These are phyloP conservation scores for Hirschfeldia incana DNA, from an alignment of 345 rosid species.

Conservation along the genomic window DNA sequence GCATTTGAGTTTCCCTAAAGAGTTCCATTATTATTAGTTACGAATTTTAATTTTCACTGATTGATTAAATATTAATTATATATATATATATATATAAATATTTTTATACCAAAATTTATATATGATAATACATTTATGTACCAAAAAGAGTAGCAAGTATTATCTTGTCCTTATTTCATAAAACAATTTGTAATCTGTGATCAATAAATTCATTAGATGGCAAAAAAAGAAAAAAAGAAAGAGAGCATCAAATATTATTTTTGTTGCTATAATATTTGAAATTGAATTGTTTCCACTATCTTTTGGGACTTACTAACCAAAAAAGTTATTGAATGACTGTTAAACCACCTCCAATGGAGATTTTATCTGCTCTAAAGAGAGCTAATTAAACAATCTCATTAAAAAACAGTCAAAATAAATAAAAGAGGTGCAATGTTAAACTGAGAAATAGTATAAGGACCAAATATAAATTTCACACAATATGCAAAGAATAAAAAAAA, in stretches of 20 bases:
- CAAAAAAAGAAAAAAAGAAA: too few relatives aligned
- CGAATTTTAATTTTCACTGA: background rate
- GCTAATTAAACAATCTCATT: background rate
- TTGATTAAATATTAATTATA: background rate
- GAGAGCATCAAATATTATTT: background rate
- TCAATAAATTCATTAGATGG: too few relatives aligned
- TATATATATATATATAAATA: too few relatives aligned
- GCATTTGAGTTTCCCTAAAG: background rate
- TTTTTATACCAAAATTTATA: background rate
- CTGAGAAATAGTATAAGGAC: background rate
- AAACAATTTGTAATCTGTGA: too few relatives aligned
- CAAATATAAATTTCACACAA: background rate
- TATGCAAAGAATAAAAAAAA: background rate
- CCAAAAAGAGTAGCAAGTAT: background rate
- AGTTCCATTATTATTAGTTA: background rate
- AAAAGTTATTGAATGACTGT: background rate
- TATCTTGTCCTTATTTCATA: background rate
- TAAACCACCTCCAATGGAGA: too few relatives aligned
- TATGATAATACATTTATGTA: background rate
- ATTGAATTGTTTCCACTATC: background rate
- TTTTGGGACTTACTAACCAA: background rate
- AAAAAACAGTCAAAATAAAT: background rate
- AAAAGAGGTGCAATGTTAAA: background rate
- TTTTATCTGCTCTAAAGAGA: background rate
- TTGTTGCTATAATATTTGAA: background rate